Evolutionary conservation across 257 asterid genomes (phyloP).

Genomic region (Nicotiana attenuata): DNA sequence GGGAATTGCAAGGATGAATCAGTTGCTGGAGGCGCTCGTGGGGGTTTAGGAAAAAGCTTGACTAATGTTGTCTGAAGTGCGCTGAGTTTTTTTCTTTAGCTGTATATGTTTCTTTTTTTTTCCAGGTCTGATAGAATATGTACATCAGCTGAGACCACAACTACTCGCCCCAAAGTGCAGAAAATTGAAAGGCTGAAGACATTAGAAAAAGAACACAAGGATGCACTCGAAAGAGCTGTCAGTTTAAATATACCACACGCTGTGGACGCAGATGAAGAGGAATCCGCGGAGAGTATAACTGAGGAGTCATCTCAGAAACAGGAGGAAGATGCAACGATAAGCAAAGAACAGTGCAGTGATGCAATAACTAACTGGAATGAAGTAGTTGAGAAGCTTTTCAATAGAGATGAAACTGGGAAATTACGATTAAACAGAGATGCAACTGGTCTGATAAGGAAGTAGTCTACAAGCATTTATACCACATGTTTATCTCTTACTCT

Average conservation of each 20-base stretch:
- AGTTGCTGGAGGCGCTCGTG: slow-evolving; percentile 19
- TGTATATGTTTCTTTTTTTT: not conserved
- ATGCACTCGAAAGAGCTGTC: slow-evolving; percentile 87
- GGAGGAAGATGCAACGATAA: slow-evolving; percentile 17
- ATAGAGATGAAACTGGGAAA: slow-evolving; percentile 41
- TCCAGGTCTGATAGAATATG: slow-evolving; percentile 17
- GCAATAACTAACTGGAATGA: slow-evolving; percentile 65
- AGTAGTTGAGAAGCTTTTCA: slow-evolving; percentile 54
- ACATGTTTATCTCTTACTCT: not conserved
- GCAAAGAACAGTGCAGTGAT: slow-evolving; percentile 18
- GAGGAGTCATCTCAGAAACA: slow-evolving; percentile 23
- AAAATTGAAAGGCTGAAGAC: slow-evolving; percentile 57
- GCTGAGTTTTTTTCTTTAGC: slow-evolving; percentile 3
- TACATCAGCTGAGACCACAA: slow-evolving; percentile 34
- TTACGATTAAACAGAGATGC: slow-evolving; percentile 9
- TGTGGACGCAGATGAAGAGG: slow-evolving; percentile 27
- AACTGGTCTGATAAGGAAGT: not conserved
- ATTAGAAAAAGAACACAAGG: slow-evolving; percentile 81
- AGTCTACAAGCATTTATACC: too few species aligned
- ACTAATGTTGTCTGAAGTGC: slow-evolving; percentile 30
- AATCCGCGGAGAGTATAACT: slow-evolving; percentile 10
- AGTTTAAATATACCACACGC: slow-evolving; percentile 92
- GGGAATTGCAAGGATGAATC: slow-evolving; percentile 35
- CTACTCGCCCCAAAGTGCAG: slow-evolving; percentile 62
- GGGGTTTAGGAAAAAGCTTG: slow-evolving; percentile 15